Conservation (phyloP, 352 stramenopile species). For the Pilasporangium apinafurcum region DNA sequence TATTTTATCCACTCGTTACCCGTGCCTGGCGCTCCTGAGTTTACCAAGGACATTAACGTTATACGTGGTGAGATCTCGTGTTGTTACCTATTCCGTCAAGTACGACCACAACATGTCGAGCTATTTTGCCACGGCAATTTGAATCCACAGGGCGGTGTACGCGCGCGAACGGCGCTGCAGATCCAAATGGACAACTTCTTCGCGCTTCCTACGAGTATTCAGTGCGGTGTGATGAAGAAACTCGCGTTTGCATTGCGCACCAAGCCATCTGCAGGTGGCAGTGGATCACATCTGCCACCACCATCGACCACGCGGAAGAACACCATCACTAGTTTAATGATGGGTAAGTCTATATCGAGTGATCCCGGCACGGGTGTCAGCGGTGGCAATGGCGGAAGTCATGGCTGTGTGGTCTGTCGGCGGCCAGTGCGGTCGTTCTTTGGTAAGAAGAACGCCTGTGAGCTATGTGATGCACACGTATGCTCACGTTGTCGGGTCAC, state of each 20-base stretch:
- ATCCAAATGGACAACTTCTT: constrained; percentile 39
- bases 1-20: constrained; percentile 55
- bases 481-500: constrained; percentile 33
- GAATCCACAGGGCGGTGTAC: constrained; percentile 37
- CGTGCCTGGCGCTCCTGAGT: constrained; percentile 24
- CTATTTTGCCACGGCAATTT: constrained; percentile 51
- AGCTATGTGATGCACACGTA: constrained; percentile 21
- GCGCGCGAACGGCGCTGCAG: constrained; percentile 31
- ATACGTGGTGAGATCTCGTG: constrained; percentile 30
- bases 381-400: neutral
- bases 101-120: constrained; percentile 5
- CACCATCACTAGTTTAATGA: constrained; percentile 7
- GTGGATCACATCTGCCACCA: constrained; percentile 8
- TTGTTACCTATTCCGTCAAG: constrained; percentile 10
- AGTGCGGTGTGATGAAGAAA: constrained; percentile 79
- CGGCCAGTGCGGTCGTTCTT: constrained; percentile 26
- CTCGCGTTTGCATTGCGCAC: constrained; percentile 18
- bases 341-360: too few relatives aligned
- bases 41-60: constrained; percentile 62
- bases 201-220: constrained; percentile 23
- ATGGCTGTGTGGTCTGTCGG: constrained; percentile 20
- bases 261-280: constrained; percentile 8
- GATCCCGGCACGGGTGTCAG: neutral
- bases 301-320: constrained; percentile 9
- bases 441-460: constrained; percentile 17